Percentiles rank a stretch among this genome's conserved stretches.
phyloP scores from a whole-genome alignment of 768 basidiomycete species.

The Boletus rufocinnamomeus region DNA sequence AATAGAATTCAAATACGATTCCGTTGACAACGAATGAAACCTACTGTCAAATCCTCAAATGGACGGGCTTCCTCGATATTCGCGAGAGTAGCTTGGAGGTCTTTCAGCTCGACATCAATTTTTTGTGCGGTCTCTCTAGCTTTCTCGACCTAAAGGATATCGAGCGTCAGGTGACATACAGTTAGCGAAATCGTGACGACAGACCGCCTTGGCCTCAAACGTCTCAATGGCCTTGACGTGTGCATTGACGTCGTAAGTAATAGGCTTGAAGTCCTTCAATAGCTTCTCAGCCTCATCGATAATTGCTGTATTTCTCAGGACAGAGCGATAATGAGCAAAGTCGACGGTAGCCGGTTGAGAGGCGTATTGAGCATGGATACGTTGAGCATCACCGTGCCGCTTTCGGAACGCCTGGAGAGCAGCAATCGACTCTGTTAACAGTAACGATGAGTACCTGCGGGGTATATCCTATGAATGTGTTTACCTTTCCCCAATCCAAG shows the following conservation, averaged over 20 bases:
- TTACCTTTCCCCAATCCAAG: slow-evolving; percentile 85
- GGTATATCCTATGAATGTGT: neutral
- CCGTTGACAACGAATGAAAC: slow-evolving; percentile 30
- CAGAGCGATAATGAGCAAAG: slow-evolving; percentile 85
- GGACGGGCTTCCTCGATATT: slow-evolving; percentile 98
- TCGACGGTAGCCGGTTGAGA: slow-evolving; percentile 83
- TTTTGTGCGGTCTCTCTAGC: slow-evolving; percentile 88
- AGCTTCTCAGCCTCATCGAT: slow-evolving; percentile 93
- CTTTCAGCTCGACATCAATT: slow-evolving; percentile 88
- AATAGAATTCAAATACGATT: slow-evolving; percentile 1
- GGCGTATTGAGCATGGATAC: slow-evolving; percentile 61
- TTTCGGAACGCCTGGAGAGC: slow-evolving; percentile 95
- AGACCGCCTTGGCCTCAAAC: slow-evolving; percentile 94
- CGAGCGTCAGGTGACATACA: slow-evolving; percentile 8
- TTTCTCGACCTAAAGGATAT: slow-evolving; percentile 64
- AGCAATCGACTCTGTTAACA: slow-evolving; percentile 76
- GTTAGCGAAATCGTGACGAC: slow-evolving; percentile 28
- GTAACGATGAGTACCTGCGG: slow-evolving; percentile 1
- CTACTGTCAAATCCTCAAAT: slow-evolving; percentile 93
- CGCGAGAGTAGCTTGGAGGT: slow-evolving; percentile 88
- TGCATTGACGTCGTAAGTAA: slow-evolving; percentile 86
- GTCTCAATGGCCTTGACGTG: slow-evolving; percentile 95
- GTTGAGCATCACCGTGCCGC: slow-evolving; percentile 87
- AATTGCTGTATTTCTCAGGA: slow-evolving; percentile 90
- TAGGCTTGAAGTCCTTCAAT: slow-evolving; percentile 87